Conservation (phyloP, 352 stramenopile species). For the Phytophthora palmivora region DNA sequence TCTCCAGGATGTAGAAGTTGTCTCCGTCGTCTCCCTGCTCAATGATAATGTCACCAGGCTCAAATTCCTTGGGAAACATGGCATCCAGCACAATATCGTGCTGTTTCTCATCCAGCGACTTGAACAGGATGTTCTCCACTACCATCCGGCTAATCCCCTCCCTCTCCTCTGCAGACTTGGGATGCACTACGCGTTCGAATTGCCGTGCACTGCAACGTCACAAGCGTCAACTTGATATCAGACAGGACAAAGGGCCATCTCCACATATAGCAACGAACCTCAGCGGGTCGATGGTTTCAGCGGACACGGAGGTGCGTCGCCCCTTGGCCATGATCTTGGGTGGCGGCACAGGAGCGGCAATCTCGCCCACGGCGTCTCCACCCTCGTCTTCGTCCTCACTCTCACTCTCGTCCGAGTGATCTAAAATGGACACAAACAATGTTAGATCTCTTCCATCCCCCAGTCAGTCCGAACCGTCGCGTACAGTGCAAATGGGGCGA, state of each 20-base stretch:
- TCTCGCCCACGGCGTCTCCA: slow-evolving; percentile 83
- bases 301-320: slow-evolving; percentile 89
- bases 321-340: slow-evolving; percentile 80
- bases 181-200: slow-evolving; percentile 85
- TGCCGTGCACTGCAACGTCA: slow-evolving; percentile 63
- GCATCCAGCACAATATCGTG: slow-evolving; percentile 86
- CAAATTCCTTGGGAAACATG: slow-evolving; percentile 89
- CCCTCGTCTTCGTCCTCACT: slow-evolving; percentile 88
- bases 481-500: slow-evolving; percentile 39
- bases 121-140: slow-evolving; percentile 91
- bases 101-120: slow-evolving; percentile 90
- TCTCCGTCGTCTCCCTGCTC: slow-evolving; percentile 92
- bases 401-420: slow-evolving; percentile 89
- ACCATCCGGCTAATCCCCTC: slow-evolving; percentile 85
- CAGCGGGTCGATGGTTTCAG: slow-evolving; percentile 85
- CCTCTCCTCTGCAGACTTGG: slow-evolving; percentile 84
- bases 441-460: slow-evolving; percentile 8
- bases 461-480: slow-evolving; percentile 5
- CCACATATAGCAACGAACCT: slow-evolving; percentile 44
- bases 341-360: slow-evolving; percentile 63
- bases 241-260: slow-evolving; percentile 6
- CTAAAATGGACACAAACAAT: slow-evolving; percentile 29
- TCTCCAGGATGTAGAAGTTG: slow-evolving; percentile 96
- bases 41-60: slow-evolving; percentile 83
- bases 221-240: slow-evolving; percentile 19